Conservation (phyloP, 1,284 basidiomycete genomes). For the Leccinum fuscescens region DNA sequence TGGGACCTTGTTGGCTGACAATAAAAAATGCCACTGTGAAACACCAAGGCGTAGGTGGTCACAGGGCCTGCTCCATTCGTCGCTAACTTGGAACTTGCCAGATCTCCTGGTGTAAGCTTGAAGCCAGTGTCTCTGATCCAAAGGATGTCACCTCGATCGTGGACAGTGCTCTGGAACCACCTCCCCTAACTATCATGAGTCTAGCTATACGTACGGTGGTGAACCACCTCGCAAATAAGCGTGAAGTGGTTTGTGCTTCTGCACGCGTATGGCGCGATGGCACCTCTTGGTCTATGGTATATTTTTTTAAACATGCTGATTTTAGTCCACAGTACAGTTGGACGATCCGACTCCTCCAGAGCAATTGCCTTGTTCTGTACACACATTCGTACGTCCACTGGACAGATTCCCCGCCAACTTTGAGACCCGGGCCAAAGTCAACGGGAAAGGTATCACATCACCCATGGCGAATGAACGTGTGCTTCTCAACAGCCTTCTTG, state of each 20-base stretch:
- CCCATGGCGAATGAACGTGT: slow-evolving; percentile 83
- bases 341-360: slow-evolving; percentile 91
- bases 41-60: no score
- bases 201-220: slow-evolving; percentile 89
- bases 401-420: slow-evolving; percentile 87
- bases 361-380: slow-evolving; percentile 76
- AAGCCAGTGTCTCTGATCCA: slow-evolving; percentile 82
- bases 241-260: slow-evolving; percentile 88
- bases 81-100: slow-evolving; percentile 31
- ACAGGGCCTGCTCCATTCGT: not conserved
- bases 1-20: no score
- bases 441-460: slow-evolving; percentile 70
- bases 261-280: slow-evolving; percentile 88
- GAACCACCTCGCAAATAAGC: slow-evolving; percentile 91
- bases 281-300: slow-evolving; percentile 38
- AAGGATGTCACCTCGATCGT: slow-evolving; percentile 86
- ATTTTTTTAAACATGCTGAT: not conserved
- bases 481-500: slow-evolving; percentile 80
- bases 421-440: slow-evolving; percentile 64
- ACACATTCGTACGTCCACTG: slow-evolving; percentile 93
- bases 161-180: slow-evolving; percentile 79
- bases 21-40: no score
- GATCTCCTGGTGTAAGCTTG: slow-evolving; percentile 95
- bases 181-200: slow-evolving; percentile 90
- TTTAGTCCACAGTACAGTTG: slow-evolving; percentile 60